Evolutionary conservation across 2,329 filamentous ascomycete genomes (phyloP), one percentile per base, ranked within the genome.

Genomic region (Hymenoscyphus repandus): DNA sequence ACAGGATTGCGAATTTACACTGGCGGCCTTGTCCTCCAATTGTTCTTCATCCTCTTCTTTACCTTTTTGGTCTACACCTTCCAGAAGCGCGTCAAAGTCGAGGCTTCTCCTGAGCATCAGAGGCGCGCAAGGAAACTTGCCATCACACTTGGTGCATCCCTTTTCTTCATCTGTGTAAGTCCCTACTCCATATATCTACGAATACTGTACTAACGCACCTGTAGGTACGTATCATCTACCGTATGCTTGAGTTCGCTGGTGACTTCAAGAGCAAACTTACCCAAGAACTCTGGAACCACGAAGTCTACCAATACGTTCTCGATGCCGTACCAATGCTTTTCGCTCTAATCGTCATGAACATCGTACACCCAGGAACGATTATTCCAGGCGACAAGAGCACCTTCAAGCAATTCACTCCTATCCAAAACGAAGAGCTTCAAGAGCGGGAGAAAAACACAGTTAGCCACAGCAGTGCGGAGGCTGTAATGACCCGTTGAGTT

Each of bases 321-420:
- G 79, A 84, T 60, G 77, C 76, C 0, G 62, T 76, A 1, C 78
- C 80, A 1, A 83, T 84, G 74, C 66, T 76, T 36, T 42, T 82
- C 12, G 66, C 73, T 27, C 52, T 75, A 56, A 17, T 69, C 3
- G 51, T 72, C 10, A 62, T 76, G 43, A 74, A 74, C 54, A 22
- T 72, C 2, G 56, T 74, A 30, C 76, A 80, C 60, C 77, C 77
- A 0, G 76, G 75, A 0, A 65, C 66, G 2, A 63, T 75, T n/a
- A 64, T 77, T 39, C 61, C 66, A 9, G 75, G 78, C 0, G 66
- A 69, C 15, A 45, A 40, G 36, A 50, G 43, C 18, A 50, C 45
- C 18, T 47, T 47, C 37, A 47, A 47, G 17, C 42, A 33, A n/a
- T 33, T 36, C 30, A 15, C 42, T 11, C 5, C 22, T 27, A 27